Evolutionary conservation across 2,329 filamentous ascomycete genomes (phyloP).

Genomic region (Phialophora tarda): DNA sequence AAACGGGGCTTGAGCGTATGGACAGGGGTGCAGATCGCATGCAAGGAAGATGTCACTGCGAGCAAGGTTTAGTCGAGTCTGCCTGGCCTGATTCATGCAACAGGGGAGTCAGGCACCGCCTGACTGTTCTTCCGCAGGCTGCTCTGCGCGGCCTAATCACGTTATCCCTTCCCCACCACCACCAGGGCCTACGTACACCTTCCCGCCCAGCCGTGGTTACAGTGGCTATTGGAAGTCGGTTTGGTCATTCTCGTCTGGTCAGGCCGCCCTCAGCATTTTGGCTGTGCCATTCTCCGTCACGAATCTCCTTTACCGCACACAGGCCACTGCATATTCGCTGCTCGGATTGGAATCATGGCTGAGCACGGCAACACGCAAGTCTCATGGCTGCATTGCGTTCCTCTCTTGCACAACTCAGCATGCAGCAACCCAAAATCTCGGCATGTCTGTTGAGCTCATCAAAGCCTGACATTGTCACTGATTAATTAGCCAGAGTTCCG

Average conservation of each 20-base stretch:
- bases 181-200: background rate
- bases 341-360: background rate
- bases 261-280: background rate
- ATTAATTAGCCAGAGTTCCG: constrained; percentile 19
- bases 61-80: constrained; percentile 9
- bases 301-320: background rate
- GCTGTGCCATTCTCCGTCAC: background rate
- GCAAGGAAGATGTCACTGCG: constrained; percentile 19
- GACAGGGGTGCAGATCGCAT: constrained; percentile 8
- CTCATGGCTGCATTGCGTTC: background rate
- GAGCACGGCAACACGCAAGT: background rate
- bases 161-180: constrained; percentile 13
- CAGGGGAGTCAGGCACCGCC: constrained; percentile 5
- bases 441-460: constrained; percentile 1
- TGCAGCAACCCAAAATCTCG: background rate
- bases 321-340: background rate
- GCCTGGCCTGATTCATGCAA: constrained; percentile 10
- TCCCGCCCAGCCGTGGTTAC: background rate
- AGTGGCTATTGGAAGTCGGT: background rate
- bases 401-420: background rate
- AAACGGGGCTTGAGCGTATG: background rate
- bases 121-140: constrained; percentile 14
- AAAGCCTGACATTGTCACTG: background rate
- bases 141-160: constrained; percentile 7
- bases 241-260: background rate